Conservation (phyloP, 495 filamentous ascomycete genomes). For the Aspergillus bridgeri region DNA sequence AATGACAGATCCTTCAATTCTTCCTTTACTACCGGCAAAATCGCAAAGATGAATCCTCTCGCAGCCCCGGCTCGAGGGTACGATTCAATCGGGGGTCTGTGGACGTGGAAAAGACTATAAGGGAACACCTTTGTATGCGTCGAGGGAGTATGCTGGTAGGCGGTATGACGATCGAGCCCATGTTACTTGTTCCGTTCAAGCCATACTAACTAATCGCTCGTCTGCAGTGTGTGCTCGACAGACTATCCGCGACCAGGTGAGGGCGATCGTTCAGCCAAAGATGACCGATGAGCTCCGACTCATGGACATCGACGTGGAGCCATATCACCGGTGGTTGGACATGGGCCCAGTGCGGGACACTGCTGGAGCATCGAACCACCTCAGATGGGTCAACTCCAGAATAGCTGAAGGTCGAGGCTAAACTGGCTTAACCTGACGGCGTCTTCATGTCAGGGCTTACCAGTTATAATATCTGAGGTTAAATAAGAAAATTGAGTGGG, state of each 20-base stretch:
- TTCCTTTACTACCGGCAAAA: constrained; percentile 4
- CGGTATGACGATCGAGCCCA: background rate
- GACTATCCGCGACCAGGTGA: background rate
- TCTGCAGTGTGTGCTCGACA: background rate
- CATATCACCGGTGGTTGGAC: background rate
- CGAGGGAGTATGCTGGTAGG: background rate
- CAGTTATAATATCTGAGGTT: no score
- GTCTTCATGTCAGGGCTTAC: no score
- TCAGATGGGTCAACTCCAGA: background rate
- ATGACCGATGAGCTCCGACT: background rate
- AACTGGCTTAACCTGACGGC: no score
- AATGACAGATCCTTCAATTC: constrained; percentile 4
- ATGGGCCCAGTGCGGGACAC: background rate
- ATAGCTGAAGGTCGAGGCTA: background rate
- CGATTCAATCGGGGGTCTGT: background rate
- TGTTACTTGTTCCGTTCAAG: background rate
- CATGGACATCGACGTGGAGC: background rate
- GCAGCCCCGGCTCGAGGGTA: background rate
- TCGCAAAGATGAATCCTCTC: background rate
- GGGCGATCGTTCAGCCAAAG: background rate
- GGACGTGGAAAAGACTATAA: background rate
- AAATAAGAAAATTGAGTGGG: no score
- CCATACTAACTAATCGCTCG: background rate
- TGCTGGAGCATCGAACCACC: background rate
- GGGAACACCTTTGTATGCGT: background rate